Base-by-base conservation (phyloP, 176 grass and related monocot species). In the Aegilops umbellulata region DNA sequence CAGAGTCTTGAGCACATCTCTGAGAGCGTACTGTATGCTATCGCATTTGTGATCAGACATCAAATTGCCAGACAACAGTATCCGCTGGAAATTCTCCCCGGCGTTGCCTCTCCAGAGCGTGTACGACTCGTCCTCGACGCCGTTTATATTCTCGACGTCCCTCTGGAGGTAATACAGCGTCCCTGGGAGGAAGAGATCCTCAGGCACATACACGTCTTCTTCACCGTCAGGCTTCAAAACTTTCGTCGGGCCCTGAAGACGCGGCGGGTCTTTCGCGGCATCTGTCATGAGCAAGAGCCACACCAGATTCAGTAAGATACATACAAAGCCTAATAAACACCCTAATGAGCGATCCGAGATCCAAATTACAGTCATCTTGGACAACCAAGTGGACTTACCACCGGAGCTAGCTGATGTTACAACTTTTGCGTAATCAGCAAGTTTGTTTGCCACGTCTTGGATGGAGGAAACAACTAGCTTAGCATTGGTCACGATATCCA, bases 21-120 rank as follows among this genome's bases (percentile, higher is more conserved):
- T 86, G 72, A 95, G 77, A 0, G 93, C 95, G 17, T 80, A 94
- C 44, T 94, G 89, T 78, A 95, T 92, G 80, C 79, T 98, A 69
- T 98, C 90, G 1, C 93, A 95, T 89, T 79, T 94, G 85, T 98
- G 96, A 83, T 98, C 96, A n/a, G 95, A 98, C 60, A 98, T 90
- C 76, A 92, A 79, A 22, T 98, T 95, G 38, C 91, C 91, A 0
- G 91, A 95, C 35, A 98, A 29, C 83, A 94, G 64, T 83, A 98
- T 98, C 74, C 90, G 90, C 83, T 88, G 86, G 60, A 98, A 98
- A 74, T 98, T 88, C 79, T 94, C 88, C 70, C 89, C 91, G 16
- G 91, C 85, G 19, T 92, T 65, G n/a, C 95, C 90, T 82, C 88
- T 89, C 95, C 95, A 98, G 8, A 98, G 89, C 10, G 91, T 87